A percentile compares a stretch with the other conserved stretches of the same genome.
Evolutionary conservation across 2,329 filamentous ascomycete species (phyloP).

Genomic region (Plectosphaerella sp.): DNA sequence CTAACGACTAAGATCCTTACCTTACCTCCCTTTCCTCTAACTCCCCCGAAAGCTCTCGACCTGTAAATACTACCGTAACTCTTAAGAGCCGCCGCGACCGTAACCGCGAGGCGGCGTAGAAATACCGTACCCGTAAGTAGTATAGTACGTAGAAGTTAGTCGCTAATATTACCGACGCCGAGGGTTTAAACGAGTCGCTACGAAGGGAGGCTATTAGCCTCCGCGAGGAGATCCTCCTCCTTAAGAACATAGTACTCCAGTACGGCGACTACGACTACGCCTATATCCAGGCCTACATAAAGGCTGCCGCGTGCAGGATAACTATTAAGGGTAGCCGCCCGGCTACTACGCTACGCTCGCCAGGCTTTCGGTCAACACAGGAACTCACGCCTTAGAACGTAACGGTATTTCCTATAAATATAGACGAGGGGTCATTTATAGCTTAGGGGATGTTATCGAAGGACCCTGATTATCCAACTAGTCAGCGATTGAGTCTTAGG

Average conservation of each 20-base stretch:
- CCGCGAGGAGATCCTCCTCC: constrained; percentile 8
- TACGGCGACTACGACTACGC: constrained; percentile 9
- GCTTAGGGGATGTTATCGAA: too few relatives aligned
- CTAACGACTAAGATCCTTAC: too few relatives aligned
- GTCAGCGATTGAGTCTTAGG: too few relatives aligned
- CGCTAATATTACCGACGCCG: constrained; percentile 8
- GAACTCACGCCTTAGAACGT: too few relatives aligned
- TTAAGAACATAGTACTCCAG: constrained; percentile 10
- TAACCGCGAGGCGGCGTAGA: constrained; percentile 10
- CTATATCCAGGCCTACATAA: constrained; percentile 9
- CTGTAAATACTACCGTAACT: not conserved
- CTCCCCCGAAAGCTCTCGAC: not conserved
- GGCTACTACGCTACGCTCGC: too few relatives aligned
- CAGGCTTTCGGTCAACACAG: too few relatives aligned
- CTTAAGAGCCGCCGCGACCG: constrained; percentile 8
- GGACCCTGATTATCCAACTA: too few relatives aligned
- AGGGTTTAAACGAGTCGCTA: constrained; percentile 4
- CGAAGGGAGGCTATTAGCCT: constrained; percentile 2
- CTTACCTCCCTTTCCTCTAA: too few relatives aligned
- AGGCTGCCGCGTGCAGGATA: not conserved
- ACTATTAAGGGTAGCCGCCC: too few relatives aligned
- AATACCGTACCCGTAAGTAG: constrained; percentile 10
- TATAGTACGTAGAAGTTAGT: constrained; percentile 8
- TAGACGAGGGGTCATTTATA: too few relatives aligned
- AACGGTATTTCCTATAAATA: too few relatives aligned